phyloP scores from a whole-genome alignment of 2,329 filamentous ascomycete species.

The Colletotrichum nymphaeae region DNA sequence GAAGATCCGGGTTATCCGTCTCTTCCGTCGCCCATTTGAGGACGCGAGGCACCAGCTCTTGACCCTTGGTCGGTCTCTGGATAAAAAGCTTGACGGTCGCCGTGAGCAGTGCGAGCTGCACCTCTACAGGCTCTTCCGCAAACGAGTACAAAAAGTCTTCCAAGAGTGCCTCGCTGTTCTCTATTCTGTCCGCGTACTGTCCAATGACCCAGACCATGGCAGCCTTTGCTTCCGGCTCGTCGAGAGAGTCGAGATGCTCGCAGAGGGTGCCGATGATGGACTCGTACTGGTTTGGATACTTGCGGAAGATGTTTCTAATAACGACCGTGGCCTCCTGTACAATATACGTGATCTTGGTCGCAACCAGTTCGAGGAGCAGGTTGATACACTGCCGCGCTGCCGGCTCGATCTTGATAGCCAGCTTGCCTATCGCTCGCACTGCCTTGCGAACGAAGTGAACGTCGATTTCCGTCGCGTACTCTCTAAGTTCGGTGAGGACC shows the following conservation, averaged over 20 bases:
- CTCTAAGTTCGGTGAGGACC: conserved; percentile 91
- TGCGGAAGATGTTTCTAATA: conserved; percentile 98
- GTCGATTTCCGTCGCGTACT: conserved; percentile 98
- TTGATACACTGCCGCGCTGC: conserved; percentile 93
- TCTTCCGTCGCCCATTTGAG: conserved; percentile 99
- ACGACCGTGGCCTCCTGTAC: conserved; percentile 99
- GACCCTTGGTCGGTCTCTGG: conserved; percentile 93
- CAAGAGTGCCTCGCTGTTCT: conserved; percentile 92
- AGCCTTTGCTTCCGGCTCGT: conserved; percentile 97
- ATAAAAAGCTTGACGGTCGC: conserved; percentile 99
- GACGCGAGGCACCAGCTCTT: conserved; percentile 92
- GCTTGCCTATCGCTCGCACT: conserved; percentile 95
- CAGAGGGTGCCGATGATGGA: conserved; percentile 96
- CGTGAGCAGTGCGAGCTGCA: conserved; percentile 92
- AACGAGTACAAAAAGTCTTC: conserved; percentile 97
- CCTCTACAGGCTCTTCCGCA: conserved; percentile 93
- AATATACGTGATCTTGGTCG: conserved; percentile 98
- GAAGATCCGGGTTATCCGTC: conserved; percentile 97
- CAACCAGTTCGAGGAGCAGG: conserved; percentile 89
- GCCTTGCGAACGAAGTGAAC: conserved; percentile 99
- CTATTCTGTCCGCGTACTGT: conserved; percentile 96
- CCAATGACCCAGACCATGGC: conserved; percentile 99
- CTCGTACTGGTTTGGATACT: conserved; percentile 99
- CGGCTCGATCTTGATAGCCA: conserved; percentile 98
- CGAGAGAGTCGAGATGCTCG: conserved; percentile 94